Conservation (phyloP, 768 basidiomycete species). For the Suillus brevipes region DNA sequence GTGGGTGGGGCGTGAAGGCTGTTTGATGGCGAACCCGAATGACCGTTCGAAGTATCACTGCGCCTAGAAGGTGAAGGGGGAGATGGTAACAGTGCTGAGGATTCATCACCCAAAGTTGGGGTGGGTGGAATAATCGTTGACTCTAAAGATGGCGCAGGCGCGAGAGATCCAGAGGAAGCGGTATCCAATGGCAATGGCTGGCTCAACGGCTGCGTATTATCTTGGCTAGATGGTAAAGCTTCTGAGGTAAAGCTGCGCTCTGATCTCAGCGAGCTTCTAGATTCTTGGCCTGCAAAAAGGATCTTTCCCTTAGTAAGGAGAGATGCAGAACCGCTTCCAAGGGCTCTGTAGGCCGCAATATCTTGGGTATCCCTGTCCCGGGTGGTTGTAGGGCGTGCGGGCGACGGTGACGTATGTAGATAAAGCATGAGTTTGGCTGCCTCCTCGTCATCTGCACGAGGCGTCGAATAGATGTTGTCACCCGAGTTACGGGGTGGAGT, state of each 20-base stretch:
- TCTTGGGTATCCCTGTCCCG: constrained; percentile 50
- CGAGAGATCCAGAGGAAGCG: constrained; percentile 21
- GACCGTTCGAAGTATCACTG: constrained; percentile 13
- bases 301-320: constrained; percentile 68
- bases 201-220: constrained; percentile 19
- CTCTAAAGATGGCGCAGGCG: constrained; percentile 29
- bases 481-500: constrained; percentile 36
- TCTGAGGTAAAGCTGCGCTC: constrained; percentile 28
- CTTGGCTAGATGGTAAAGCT: constrained; percentile 28
- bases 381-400: constrained; percentile 59
- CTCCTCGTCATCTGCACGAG: constrained; percentile 68
- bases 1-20: constrained; percentile 35
- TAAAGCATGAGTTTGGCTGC: constrained; percentile 86
- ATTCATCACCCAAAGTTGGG: constrained; percentile 27
- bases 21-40: constrained; percentile 10
- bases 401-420: constrained; percentile 83
- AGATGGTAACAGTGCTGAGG: constrained; percentile 27
- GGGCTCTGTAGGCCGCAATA: constrained; percentile 53
- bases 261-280: constrained; percentile 27
- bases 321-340: constrained; percentile 44
- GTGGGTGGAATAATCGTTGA: constrained; percentile 36
- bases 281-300: constrained; percentile 52
- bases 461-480: constrained; percentile 43
- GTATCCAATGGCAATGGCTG: constrained; percentile 21
- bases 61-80: constrained; percentile 26